Base-by-base conservation (phyloP, 768 basidiomycete genomes). In the Lactarius hatsudake region DNA sequence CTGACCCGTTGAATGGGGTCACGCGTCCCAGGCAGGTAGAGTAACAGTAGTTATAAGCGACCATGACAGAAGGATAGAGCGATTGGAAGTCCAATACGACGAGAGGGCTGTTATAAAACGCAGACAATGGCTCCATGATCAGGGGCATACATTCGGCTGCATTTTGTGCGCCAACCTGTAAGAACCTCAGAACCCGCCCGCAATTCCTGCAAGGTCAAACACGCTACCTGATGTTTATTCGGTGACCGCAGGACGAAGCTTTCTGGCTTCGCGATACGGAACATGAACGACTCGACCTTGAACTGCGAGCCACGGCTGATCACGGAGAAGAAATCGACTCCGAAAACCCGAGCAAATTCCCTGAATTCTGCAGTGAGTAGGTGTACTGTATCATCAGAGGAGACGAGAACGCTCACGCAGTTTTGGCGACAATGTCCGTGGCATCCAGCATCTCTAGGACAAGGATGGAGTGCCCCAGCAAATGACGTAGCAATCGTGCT, bases 261-360 rank as follows among this genome's bases (percentile, higher is more conserved):
- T 75, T 98, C 97, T 0, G 97, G 95, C 76, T 98, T 98, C 20
- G 93, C 92, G 58, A 98, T 94, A 23, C 96, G 88, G 76, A 97
- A 96, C 90, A 99, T 90, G 79, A 99, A 96, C 0, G 95, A 95
- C 79, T 99, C 97, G 32, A 98, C 97, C 78, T 98, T 99, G 82
- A 94, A 98, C 73, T 99, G 97, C 0, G 95, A 97, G 0, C 97
- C 97, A 38, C 97, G 87, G 67, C 87, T 94, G 69, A 97, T 85
- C 38, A 98, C 96, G 4, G 95, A 97, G 74, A 89, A 93, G 75
- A 98, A 98, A 77, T 99, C 97, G 54, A 99, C 89, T 0, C 97
- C 96, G 71, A 97, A 98, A 7, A 98, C 93, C 12, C 97, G 87
- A 48, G 97, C 96, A 73, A 98, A 98, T 76, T 99, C 97, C 17